phyloP scores from a whole-genome alignment of 257 asterid genomes.

The Mentha longifolia region DNA sequence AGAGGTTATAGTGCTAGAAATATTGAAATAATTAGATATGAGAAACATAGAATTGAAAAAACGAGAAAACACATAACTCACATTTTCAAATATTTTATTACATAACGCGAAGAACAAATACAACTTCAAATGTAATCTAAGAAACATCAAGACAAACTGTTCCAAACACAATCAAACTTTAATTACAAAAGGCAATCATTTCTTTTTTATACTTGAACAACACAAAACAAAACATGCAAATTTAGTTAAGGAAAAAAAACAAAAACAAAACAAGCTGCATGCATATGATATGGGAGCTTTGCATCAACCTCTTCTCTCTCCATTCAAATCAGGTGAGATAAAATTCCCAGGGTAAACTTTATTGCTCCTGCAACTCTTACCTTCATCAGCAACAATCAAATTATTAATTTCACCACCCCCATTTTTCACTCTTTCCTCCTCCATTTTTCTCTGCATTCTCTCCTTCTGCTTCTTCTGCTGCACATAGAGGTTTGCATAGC shows the following conservation, averaged over 20 bases:
- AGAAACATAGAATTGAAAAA: not conserved
- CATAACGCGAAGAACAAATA: not conserved
- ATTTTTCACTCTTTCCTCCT: constrained; percentile 36
- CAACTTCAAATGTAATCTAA: not conserved
- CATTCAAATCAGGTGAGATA: constrained; percentile 31
- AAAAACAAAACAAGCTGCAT: not conserved
- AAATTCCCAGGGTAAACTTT: constrained; percentile 46
- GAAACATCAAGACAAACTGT: not conserved
- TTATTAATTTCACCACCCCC: constrained; percentile 21
- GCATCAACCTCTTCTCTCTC: constrained; percentile 29
- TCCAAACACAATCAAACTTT: not conserved
- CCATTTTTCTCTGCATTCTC: constrained; percentile 36
- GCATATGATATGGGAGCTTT: not conserved
- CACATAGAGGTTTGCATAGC: constrained; percentile 44
- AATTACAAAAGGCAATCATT: not conserved
- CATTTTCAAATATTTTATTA: not conserved
- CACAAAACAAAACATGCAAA: constrained; percentile 14
- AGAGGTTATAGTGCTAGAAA: no score
- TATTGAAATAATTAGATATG: not conserved
- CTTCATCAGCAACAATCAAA: constrained; percentile 7
- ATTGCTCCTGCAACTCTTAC: constrained; percentile 30
- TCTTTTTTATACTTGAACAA: not conserved
- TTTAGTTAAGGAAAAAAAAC: not conserved
- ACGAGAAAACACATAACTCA: not conserved
- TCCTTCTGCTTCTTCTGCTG: constrained; percentile 51